phyloP scores from a whole-genome alignment of 164 flowering plant species.

The Vitis cinerea region DNA sequence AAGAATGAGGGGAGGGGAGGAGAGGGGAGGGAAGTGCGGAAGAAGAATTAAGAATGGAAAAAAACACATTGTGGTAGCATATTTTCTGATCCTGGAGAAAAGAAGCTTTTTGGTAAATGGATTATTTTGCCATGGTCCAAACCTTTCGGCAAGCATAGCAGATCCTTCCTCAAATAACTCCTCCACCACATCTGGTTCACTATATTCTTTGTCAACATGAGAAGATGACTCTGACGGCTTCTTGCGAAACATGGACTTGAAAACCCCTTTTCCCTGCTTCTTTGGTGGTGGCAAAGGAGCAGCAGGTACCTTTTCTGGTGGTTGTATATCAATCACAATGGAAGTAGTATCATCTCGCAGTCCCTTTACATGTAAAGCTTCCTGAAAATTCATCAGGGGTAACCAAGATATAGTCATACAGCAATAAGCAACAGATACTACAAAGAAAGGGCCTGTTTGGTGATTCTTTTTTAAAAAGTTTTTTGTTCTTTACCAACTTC shows the following conservation, averaged over 20 bases:
- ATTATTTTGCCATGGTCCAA: constrained; percentile 3
- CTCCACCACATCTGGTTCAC: constrained; percentile 79
- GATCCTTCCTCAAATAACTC: constrained; percentile 95
- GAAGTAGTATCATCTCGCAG: constrained; percentile 98
- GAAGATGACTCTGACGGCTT: constrained; percentile 67
- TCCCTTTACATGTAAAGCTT: constrained; percentile 75
- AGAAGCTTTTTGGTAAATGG: too few relatives aligned
- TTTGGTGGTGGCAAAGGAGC: constrained; percentile 56
- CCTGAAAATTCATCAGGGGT: constrained; percentile 44
- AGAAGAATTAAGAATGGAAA: too few relatives aligned
- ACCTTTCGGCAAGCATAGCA: constrained; percentile 96
- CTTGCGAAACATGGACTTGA: constrained; percentile 80
- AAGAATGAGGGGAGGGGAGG: too few relatives aligned
- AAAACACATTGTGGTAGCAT: too few relatives aligned
- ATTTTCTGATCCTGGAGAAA: too few relatives aligned
- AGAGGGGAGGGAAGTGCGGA: too few relatives aligned
- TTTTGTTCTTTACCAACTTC: too few relatives aligned
- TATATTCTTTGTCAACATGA: constrained; percentile 47
- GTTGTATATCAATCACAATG: constrained; percentile 80
- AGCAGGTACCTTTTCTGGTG: constrained; percentile 61
- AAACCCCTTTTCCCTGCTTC: constrained; percentile 76
- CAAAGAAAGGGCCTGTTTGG: too few relatives aligned
- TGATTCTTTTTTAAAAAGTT: too few relatives aligned
- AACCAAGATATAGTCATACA: not conserved
- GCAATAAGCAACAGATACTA: not conserved